Base-by-base conservation (phyloP, 768 basidiomycete genomes). In the Strobilomyces confusus region DNA sequence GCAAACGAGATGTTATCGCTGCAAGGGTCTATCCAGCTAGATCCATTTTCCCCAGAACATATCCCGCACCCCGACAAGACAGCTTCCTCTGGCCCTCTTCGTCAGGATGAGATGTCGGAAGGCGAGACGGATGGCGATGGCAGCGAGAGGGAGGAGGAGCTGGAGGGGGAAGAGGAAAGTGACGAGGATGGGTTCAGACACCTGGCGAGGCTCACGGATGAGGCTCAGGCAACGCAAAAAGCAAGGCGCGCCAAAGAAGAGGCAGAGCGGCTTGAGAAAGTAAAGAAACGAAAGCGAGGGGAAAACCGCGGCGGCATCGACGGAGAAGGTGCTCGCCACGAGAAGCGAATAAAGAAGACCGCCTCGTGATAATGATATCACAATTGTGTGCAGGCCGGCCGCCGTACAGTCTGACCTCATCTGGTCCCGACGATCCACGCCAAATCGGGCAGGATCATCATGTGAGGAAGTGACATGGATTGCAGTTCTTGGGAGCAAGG, bases 1-100 rank as follows among this genome's bases (percentile, higher is more conserved):
- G 92, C 92, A 30, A 95, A 97, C 63, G 88, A 95, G 65, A 95
- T 95, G 92, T 73, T 97, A 19, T 95, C 92, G 3, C 72, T 97
- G 13, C 77, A 90, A 29, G 93, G 93, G 9, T 93, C 92, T 4
- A 75, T 94, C 54, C 89, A 90, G 60, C 67, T 72, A 5, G 83
- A 91, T 61, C 89, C 88, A 2, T 89, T 91, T 69, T 84, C 86
- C 6, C 77, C 80, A 1, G 73, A 73, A 42, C 86, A 88, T 64
- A 63, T 75, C 23, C 71, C 75, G 17, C 63, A 64, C n/a, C 41
- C 62, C 13, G 55, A 60, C 34, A 62, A 42, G 40, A 60, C 34
- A 9, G 29, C 5, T 22, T 50, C 26, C 44, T 56, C 22, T 32
- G 1, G 52, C 13, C 29, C 52, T 22, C 47, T 47, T 48, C 40